These are phyloP conservation scores for Rosa multiflora DNA, from an alignment of 306 rosid genomes.

Conservation along the genomic window DNA sequence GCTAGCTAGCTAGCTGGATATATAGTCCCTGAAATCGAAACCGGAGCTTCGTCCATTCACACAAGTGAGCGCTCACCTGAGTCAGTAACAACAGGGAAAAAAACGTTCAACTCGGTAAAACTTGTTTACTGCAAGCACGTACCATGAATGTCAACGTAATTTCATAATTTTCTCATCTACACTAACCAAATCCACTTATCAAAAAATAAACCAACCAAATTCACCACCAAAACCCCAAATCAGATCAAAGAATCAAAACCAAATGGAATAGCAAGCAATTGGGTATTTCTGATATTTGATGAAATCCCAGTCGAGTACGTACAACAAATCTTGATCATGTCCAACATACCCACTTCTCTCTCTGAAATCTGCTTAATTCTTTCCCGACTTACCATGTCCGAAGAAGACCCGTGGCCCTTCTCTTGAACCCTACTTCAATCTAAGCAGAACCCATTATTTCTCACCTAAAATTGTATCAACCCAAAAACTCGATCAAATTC, in stretches of 20 bases:
- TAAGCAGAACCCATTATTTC: slow-evolving; percentile 2
- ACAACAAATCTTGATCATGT: too few relatives aligned
- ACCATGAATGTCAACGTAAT: too few relatives aligned
- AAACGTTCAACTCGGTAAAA: too few relatives aligned
- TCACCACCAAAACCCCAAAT: not conserved
- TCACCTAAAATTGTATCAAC: not conserved
- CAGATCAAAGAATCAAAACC: not conserved
- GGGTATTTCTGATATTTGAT: slow-evolving; percentile 1
- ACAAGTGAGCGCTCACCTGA: too few relatives aligned
- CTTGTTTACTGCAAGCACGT: too few relatives aligned
- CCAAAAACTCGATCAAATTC: not conserved
- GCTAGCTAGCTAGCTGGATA: not conserved
- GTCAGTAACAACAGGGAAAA: too few relatives aligned
- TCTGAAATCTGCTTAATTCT: too few relatives aligned
- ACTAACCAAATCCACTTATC: too few relatives aligned
- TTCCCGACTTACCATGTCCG: too few relatives aligned
- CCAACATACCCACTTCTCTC: slow-evolving; percentile 10
- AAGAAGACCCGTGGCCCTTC: too few relatives aligned
- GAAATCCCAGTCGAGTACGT: not conserved
- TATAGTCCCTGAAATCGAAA: not conserved
- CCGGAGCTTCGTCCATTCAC: too few relatives aligned
- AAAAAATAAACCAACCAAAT: not conserved
- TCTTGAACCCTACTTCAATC: not conserved
- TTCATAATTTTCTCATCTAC: too few relatives aligned
- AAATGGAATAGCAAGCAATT: not conserved